A percentile compares a stretch with the other conserved stretches of the same genome.
Conservation (phyloP, 441 rosid species). For the Flueggea neowawraea region DNA sequence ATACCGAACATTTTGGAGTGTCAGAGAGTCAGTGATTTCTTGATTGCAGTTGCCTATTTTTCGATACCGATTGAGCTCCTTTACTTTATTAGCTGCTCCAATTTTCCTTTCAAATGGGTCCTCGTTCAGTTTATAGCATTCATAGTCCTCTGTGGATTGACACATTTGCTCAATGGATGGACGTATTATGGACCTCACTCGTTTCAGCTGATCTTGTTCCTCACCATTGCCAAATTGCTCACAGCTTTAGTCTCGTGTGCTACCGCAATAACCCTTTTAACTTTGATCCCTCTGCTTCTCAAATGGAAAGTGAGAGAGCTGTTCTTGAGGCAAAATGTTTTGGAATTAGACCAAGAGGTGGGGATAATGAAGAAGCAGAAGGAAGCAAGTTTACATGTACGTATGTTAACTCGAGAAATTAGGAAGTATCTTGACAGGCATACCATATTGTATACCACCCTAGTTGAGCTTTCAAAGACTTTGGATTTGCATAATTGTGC, state of each 20-base stretch:
- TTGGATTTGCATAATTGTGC: constrained; percentile 83
- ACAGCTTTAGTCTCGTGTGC: constrained; percentile 98
- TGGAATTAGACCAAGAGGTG: constrained; percentile 88
- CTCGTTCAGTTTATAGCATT: constrained; percentile 92
- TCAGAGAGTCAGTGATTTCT: constrained; percentile 88
- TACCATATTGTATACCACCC: constrained; percentile 73
- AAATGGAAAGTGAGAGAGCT: constrained; percentile 92
- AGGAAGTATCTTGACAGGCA: constrained; percentile 91
- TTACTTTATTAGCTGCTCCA: constrained; percentile 95
- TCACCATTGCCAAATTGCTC: constrained; percentile 80
- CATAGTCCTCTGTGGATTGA: constrained; percentile 98
- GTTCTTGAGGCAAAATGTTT: constrained; percentile 80
- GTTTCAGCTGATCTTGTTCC: constrained; percentile 72
- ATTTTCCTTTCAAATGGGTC: constrained; percentile 97
- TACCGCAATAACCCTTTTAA: constrained; percentile 85
- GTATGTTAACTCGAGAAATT: constrained; percentile 96
- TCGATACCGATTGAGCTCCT: constrained; percentile 94
- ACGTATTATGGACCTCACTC: constrained; percentile 80
- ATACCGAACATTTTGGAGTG: constrained; percentile 71
- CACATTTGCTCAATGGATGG: constrained; percentile 95
- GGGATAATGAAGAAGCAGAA: constrained; percentile 83
- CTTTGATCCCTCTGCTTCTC: constrained; percentile 87
- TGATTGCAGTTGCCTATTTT: constrained; percentile 93
- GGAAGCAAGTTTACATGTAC: constrained; percentile 81
- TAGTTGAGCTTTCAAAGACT: constrained; percentile 93